Base-by-base conservation (phyloP, 2,329 filamentous ascomycete species). In the Ascochyta lentis region DNA sequence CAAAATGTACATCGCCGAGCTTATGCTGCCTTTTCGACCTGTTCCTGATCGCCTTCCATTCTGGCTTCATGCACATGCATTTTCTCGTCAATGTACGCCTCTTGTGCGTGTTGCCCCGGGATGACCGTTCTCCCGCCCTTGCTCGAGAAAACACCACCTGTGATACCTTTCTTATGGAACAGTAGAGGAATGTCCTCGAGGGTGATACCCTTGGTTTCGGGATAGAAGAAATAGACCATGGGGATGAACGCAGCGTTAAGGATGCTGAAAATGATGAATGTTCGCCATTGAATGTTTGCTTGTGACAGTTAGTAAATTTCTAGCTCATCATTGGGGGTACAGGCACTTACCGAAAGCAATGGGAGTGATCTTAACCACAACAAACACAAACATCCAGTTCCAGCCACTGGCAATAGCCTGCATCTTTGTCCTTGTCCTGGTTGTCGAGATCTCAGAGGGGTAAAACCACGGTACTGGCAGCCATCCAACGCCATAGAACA, bases 151-250 rank as follows among this genome's bases (percentile, higher is more conserved):
- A 29, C 59, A 35, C 61, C 57, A 7, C 58, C 59, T 5, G 57
- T 62, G 24, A 60, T 9, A 4, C 59, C 61, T 26, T 58, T 53
- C 37, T 65, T 60, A 24, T 38, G 33, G 34, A 64, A 59, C 34
- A 65, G 34, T 26, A 61, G 48, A 43, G 82, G 85, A 78, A 89
- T 40, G 12, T 40, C 38, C 64, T 89, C 87, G 0, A 89, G 78
- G 0, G 84, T 84, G 2, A 88, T 71, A 0, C 85, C 79, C 68
- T 87, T 88, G 0, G 68, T 68, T 41, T 68, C 69, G 2, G 64
- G 64, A 37, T 70, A 68, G n/a, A 70, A 55, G 39, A 61, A 68
- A 45, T 66, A 69, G 2, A 69, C 41, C 39, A 58, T 57, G 4
- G 55, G 58, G 19, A 63, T 60, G 45, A 66, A 67, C 0, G 58